phyloP scores from a whole-genome alignment of 768 basidiomycete genomes.

The Boletus subparvulus region DNA sequence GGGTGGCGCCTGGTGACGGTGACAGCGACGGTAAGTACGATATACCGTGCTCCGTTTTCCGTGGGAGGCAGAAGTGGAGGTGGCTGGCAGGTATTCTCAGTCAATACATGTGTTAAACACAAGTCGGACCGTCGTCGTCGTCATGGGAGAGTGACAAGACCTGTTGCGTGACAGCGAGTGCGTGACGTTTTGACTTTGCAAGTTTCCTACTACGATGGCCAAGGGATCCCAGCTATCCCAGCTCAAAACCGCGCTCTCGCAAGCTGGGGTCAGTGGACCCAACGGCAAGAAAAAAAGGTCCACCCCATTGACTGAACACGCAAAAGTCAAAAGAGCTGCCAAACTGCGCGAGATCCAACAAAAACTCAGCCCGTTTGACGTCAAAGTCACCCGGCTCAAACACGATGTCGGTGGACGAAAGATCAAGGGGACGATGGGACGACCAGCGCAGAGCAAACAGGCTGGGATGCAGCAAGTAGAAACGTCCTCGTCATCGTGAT shows the following conservation, averaged over 20 bases:
- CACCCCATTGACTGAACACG: constrained; percentile 58
- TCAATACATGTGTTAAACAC: too few species aligned
- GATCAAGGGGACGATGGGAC: constrained; percentile 77
- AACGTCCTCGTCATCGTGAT: constrained; percentile 20
- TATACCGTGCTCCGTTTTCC: neutral
- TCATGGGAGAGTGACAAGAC: neutral
- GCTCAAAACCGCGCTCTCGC: constrained; percentile 79
- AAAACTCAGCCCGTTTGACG: constrained; percentile 91
- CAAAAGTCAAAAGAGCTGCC: constrained; percentile 78
- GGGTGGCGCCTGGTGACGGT: neutral
- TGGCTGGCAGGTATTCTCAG: neutral
- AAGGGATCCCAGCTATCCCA: constrained; percentile 90
- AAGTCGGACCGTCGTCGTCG: too few species aligned
- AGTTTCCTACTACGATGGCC: constrained; percentile 26
- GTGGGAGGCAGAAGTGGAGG: neutral
- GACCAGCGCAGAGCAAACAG: constrained; percentile 86
- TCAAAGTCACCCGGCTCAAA: constrained; percentile 87
- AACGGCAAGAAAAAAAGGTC: constrained; percentile 69
- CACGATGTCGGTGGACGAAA: constrained; percentile 90
- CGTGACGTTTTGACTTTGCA: neutral
- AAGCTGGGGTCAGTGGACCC: constrained; percentile 72
- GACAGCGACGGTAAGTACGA: neutral
- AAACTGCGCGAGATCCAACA: constrained; percentile 83
- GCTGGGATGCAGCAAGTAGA: constrained; percentile 84
- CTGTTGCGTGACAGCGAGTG: neutral